Percentiles rank a stretch among this genome's conserved stretches.
Evolutionary conservation across 2,329 filamentous ascomycete species (phyloP).

Genomic region (Trichoderma breve): DNA sequence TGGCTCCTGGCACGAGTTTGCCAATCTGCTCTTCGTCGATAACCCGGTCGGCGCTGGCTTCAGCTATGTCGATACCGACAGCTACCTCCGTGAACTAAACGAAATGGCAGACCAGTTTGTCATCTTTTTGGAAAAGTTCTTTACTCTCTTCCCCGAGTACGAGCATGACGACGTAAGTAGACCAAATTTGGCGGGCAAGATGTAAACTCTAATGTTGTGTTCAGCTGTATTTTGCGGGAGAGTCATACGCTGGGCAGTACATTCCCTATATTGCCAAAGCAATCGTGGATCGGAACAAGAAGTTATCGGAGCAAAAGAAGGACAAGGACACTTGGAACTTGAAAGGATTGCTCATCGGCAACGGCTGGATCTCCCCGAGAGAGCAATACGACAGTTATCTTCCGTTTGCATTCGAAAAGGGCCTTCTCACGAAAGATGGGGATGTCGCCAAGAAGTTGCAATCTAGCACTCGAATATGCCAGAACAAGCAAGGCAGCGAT

Average conservation of each 20-base stretch:
- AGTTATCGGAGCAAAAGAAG: slow-evolving; percentile 29
- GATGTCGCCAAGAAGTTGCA: slow-evolving; percentile 65
- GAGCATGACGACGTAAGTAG: slow-evolving; percentile 80
- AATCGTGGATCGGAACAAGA: slow-evolving; percentile 82
- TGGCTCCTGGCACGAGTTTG: slow-evolving; percentile 98
- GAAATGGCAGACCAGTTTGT: slow-evolving; percentile 90
- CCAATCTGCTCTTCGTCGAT: slow-evolving; percentile 94
- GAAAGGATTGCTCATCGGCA: slow-evolving; percentile 86
- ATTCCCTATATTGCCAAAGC: slow-evolving; percentile 95
- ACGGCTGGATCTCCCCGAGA: slow-evolving; percentile 90
- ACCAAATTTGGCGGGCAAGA: too few relatives aligned
- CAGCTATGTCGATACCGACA: slow-evolving; percentile 90
- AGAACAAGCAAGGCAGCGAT: slow-evolving; percentile 54
- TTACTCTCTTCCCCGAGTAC: slow-evolving; percentile 85
- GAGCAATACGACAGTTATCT: slow-evolving; percentile 91
- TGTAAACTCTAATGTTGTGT: not conserved
- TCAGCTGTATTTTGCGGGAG: slow-evolving; percentile 89
- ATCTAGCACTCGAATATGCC: slow-evolving; percentile 65
- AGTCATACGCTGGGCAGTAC: slow-evolving; percentile 95
- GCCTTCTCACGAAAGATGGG: slow-evolving; percentile 66
- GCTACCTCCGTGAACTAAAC: slow-evolving; percentile 78
- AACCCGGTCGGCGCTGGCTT: slow-evolving; percentile 96
- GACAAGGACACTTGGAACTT: slow-evolving; percentile 63
- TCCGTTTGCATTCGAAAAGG: slow-evolving; percentile 73
- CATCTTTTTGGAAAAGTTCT: slow-evolving; percentile 88